Conservation (phyloP, 768 basidiomycete genomes). For the Pulveroboletus frians region DNA sequence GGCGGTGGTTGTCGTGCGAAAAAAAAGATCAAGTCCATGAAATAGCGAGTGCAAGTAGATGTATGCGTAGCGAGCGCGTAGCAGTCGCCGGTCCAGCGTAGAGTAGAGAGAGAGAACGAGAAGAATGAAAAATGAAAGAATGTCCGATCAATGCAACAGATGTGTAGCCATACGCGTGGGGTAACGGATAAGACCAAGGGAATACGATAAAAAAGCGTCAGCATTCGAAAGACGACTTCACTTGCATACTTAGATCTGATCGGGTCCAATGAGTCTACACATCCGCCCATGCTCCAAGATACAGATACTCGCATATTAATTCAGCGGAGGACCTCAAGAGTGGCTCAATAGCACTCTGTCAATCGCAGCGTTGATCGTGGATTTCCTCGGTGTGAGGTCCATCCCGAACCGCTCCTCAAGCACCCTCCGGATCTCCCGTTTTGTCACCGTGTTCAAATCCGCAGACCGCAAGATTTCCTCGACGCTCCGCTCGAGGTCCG, state of each 20-base stretch:
- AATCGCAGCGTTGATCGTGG: constrained; percentile 71
- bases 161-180: neutral
- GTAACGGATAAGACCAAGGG: constrained; percentile 2
- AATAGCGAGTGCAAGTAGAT: neutral
- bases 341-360: constrained; percentile 63
- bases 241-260: constrained; percentile 17
- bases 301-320: neutral
- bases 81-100: neutral
- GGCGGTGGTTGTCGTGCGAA: neutral
- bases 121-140: neutral
- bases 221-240: constrained; percentile 12
- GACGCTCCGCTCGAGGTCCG: constrained; percentile 70
- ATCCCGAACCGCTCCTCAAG: constrained; percentile 80
- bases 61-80: neutral
- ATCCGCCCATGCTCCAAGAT: constrained; percentile 6
- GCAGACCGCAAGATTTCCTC: constrained; percentile 68
- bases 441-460: constrained; percentile 87
- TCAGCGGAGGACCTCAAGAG: constrained; percentile 7
- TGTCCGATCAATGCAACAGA: constrained; percentile 10
- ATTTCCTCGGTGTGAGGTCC: constrained; percentile 68
- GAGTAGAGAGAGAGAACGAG: neutral
- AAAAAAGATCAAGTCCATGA: neutral
- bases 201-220: constrained; percentile 8
- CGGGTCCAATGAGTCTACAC: constrained; percentile 13
- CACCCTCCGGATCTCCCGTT: constrained; percentile 80